A percentile compares a stretch with the other conserved stretches of the same genome.
Evolutionary conservation across 2,329 filamentous ascomycete genomes (phyloP).

Genomic region (Aschersonia sp.): DNA sequence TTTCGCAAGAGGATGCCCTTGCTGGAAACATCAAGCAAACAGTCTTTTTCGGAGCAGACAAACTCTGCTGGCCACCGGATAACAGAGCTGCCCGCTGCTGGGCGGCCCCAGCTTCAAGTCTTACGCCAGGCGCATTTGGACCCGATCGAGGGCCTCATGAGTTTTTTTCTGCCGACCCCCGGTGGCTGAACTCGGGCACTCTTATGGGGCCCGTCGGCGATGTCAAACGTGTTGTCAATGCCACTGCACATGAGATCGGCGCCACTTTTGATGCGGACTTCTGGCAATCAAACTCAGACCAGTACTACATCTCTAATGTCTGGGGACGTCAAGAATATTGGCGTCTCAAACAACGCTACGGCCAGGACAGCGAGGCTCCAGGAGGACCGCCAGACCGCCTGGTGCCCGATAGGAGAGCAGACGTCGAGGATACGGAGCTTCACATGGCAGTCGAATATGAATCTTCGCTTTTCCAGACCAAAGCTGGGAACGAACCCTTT

Average conservation of each 20-base stretch:
- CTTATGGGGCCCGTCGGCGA: conserved; percentile 24
- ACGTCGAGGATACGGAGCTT: conserved; percentile 13
- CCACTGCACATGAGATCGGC: conserved; percentile 14
- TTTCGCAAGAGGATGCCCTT: conserved; percentile 15
- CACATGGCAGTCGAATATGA: conserved; percentile 26
- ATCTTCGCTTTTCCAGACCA: conserved; percentile 23
- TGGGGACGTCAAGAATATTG: conserved; percentile 27
- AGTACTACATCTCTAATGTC: conserved; percentile 26
- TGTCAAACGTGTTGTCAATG: conserved; percentile 12
- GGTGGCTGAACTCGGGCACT: conserved; percentile 31
- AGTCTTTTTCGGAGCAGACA: conserved; percentile 29
- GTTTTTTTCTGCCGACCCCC: conserved; percentile 16
- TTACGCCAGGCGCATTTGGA: conserved; percentile 19
- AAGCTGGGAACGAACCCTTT: conserved; percentile 19
- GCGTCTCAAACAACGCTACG: conserved; percentile 8
- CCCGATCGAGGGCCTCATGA: conserved; percentile 17
- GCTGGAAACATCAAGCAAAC: conserved; percentile 19
- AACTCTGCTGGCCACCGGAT: conserved; percentile 26
- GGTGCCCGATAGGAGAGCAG: conserved; percentile 7
- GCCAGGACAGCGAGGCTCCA: conserved; percentile 5
- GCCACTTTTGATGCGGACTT: conserved; percentile 17
- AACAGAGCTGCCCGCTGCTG: conserved; percentile 22
- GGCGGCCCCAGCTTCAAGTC: conserved; percentile 20
- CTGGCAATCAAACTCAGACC: conserved; percentile 26
- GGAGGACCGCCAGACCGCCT: conserved; percentile 8